Base-by-base conservation (phyloP, 2,329 filamentous ascomycete genomes). In the Didymosphaeria variabile region DNA sequence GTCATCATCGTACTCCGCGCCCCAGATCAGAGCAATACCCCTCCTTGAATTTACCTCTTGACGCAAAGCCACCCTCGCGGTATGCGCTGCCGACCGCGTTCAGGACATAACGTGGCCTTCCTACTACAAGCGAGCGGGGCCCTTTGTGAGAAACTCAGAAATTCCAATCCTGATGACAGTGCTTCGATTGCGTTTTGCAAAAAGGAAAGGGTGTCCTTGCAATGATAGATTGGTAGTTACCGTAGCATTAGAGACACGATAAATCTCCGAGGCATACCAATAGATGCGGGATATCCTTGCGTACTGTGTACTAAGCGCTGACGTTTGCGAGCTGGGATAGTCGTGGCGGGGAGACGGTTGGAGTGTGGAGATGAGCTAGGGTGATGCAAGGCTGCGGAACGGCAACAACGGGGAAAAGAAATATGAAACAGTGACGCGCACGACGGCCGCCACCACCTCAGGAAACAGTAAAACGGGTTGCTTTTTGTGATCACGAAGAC, bases 121-220 rank as follows among this genome's bases (percentile, higher is more conserved):
- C 51, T 29, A 32, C 7, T 23, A 23, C 32, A 52, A 52, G 32
- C 34, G 32, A 52, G 49, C 12, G 49, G 49, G 26, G 31, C n/a
- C 49, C 3, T n/a, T 19, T 9, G 19, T 26, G 15, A 19, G 10
- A 53, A 19, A 53, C 10, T 19, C 32, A 29, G 12, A 38, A 29
- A 29, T 29, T 29, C 4, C 4, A 29, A 0, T 29, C 26, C 6
- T 29, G 26, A 29, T n/a, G n/a, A 6, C 26, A 29, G 23, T n/a
- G 32, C 50, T 15, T 15, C 4, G 3, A 38, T 52, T 29, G 34
- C 19, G 49, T 40, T n/a, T 40, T n/a, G 36, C 50, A 21, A 10
- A 9, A 5, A 21, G 9, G 34, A 31, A 53, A 53, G 51, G 51
- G 51, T 53, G 36, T 29, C 51, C 51, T 36, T 53, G 51, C 23